phyloP scores from a whole-genome alignment of 495 filamentous ascomycete genomes.

The Trichoderma erinaceum region DNA sequence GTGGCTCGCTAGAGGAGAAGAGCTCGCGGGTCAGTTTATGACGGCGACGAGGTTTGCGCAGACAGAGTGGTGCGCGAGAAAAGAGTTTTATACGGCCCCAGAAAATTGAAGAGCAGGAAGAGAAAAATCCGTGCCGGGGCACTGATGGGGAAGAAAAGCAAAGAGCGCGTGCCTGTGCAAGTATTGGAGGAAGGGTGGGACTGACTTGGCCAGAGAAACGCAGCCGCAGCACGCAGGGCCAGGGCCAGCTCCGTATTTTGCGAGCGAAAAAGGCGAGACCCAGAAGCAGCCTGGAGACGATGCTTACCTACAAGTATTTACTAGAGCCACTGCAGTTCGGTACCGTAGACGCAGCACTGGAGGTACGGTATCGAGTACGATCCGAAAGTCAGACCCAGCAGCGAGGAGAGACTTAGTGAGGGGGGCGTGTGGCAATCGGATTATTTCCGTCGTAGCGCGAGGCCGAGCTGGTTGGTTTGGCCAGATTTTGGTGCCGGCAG shows the following conservation, averaged over 20 bases:
- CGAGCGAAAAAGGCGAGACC: neutral
- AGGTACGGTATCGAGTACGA: neutral
- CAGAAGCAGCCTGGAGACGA: neutral
- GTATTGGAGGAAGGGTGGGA: neutral
- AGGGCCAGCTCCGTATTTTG: constrained; percentile 6
- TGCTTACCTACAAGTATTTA: neutral
- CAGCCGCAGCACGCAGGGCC: neutral
- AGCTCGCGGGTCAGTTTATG: constrained; percentile 5
- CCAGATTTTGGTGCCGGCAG: neutral
- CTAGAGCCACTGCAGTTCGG: neutral
- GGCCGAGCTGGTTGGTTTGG: neutral
- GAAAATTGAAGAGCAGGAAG: neutral
- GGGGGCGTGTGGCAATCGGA: constrained; percentile 9
- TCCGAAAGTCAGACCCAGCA: constrained; percentile 6
- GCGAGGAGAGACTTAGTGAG: neutral
- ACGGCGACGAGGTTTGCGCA: constrained; percentile 5
- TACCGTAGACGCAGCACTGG: neutral
- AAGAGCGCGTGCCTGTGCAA: neutral
- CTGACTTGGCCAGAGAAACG: neutral
- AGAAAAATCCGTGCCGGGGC: neutral
- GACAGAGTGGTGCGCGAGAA: neutral
- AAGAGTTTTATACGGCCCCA: constrained; percentile 10
- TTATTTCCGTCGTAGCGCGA: constrained; percentile 13
- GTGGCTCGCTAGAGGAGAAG: neutral
- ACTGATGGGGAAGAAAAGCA: neutral